phyloP scores from a whole-genome alignment of 495 filamentous ascomycete genomes.

The Talaromyces trachyspermus region DNA sequence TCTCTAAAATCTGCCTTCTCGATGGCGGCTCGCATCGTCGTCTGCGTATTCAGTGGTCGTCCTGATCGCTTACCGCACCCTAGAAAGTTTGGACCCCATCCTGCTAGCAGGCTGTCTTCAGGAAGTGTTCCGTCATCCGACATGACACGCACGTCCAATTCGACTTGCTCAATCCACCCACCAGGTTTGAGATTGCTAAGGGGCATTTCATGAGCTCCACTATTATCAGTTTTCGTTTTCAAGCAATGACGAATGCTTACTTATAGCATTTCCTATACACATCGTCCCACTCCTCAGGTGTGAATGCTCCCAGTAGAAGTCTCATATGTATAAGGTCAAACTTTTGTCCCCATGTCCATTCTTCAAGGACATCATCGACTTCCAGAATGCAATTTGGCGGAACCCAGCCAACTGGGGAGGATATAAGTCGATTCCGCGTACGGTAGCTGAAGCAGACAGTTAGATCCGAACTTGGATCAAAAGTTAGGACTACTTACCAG shows the following conservation, averaged over 20 bases:
- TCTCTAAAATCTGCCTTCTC: slow-evolving; percentile 27
- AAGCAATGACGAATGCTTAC: too few relatives aligned
- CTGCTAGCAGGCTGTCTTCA: slow-evolving; percentile 19
- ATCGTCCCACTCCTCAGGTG: slow-evolving; percentile 17
- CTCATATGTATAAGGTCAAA: slow-evolving; percentile 28
- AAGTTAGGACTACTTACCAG: slow-evolving; percentile 8
- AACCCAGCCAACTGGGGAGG: slow-evolving; percentile 21
- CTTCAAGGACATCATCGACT: slow-evolving; percentile 21
- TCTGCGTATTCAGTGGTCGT: slow-evolving; percentile 11
- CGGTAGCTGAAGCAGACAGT: slow-evolving; percentile 12
- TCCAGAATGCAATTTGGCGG: slow-evolving; percentile 26
- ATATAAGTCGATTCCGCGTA: slow-evolving; percentile 20
- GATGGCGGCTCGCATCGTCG: slow-evolving; percentile 16
- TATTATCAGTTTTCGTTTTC: neutral
- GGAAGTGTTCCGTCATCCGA: slow-evolving; percentile 38
- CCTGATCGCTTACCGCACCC: slow-evolving; percentile 13
- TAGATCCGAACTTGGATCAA: neutral
- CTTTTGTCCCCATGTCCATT: slow-evolving; percentile 22
- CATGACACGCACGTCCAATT: slow-evolving; percentile 29
- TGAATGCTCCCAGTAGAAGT: slow-evolving; percentile 18
- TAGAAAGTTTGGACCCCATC: slow-evolving; percentile 14
- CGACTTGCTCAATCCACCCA: slow-evolving; percentile 48
- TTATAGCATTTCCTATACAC: slow-evolving; percentile 24
- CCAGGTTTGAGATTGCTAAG: slow-evolving; percentile 34
- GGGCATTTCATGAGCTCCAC: slow-evolving; percentile 1